phyloP scores from a whole-genome alignment of 2,329 filamentous ascomycete genomes.

The Alternaria viburni region DNA sequence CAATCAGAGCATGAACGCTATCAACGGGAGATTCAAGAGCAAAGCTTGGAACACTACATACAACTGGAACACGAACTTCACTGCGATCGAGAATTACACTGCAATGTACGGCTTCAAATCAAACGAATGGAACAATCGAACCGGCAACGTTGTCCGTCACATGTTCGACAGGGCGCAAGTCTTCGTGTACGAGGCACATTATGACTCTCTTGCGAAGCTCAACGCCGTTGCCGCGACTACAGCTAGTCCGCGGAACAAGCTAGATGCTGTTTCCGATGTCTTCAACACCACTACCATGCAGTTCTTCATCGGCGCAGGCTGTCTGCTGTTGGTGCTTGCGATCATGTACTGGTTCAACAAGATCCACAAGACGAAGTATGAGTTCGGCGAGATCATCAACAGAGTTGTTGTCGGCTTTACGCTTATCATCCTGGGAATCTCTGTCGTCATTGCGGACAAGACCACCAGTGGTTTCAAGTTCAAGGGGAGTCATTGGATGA shows the following conservation, averaged over 20 bases:
- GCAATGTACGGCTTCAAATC: constrained; percentile 22
- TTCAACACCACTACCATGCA: constrained; percentile 34
- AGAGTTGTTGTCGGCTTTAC: constrained; percentile 28
- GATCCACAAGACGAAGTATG: constrained; percentile 34
- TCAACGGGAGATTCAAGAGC: constrained; percentile 25
- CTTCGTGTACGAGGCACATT: constrained; percentile 34
- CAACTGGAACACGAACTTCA: constrained; percentile 30
- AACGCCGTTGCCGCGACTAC: constrained; percentile 24
- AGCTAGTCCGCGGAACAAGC: constrained; percentile 1
- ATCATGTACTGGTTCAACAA: constrained; percentile 64
- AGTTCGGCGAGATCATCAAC: constrained; percentile 39
- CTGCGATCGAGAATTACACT: constrained; percentile 29
- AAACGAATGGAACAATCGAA: constrained; percentile 28
- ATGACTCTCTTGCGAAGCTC: constrained; percentile 31
- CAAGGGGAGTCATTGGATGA: constrained; percentile 26
- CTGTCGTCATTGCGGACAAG: constrained; percentile 23
- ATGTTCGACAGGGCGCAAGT: constrained; percentile 31
- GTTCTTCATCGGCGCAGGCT: constrained; percentile 32
- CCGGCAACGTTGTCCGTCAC: constrained; percentile 14
- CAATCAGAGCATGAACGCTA: constrained; percentile 25
- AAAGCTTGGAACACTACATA: constrained; percentile 29
- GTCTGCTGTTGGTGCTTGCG: constrained; percentile 60
- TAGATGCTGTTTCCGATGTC: constrained; percentile 26
- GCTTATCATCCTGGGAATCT: constrained; percentile 26
- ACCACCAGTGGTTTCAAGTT: constrained; percentile 32